phyloP scores from a whole-genome alignment of 768 basidiomycete species.

The Suillus clintonianus region DNA sequence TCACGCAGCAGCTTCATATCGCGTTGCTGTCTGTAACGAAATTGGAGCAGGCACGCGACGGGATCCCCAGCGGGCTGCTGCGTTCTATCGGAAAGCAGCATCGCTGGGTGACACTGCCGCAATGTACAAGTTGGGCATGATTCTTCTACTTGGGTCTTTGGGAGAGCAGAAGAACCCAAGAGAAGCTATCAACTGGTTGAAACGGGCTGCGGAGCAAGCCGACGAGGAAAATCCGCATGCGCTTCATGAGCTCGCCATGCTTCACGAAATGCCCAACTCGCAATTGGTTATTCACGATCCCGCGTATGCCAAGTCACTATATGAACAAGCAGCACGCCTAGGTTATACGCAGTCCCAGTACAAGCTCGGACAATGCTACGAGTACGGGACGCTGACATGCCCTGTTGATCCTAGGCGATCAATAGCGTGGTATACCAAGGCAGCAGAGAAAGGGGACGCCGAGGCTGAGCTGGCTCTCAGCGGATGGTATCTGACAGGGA shows the following conservation, averaged over 20 bases:
- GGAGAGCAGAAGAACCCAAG: slow-evolving; percentile 83
- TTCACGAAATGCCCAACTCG: slow-evolving; percentile 74
- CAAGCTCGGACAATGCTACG: slow-evolving; percentile 94
- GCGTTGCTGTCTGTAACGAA: slow-evolving; percentile 98
- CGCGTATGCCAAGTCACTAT: slow-evolving; percentile 79
- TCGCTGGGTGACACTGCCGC: slow-evolving; percentile 95
- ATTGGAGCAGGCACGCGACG: slow-evolving; percentile 94
- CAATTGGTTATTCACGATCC: slow-evolving; percentile 78
- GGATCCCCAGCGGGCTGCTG: slow-evolving; percentile 85
- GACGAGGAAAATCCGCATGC: slow-evolving; percentile 99
- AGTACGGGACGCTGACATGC: slow-evolving; percentile 87
- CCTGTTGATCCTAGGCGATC: slow-evolving; percentile 91
- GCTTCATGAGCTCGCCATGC: slow-evolving; percentile 88
- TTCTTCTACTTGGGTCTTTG: slow-evolving; percentile 81
- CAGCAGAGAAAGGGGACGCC: slow-evolving; percentile 93
- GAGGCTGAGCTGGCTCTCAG: slow-evolving; percentile 95
- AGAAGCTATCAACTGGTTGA: slow-evolving; percentile 93
- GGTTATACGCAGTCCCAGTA: slow-evolving; percentile 94
- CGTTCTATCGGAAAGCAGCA: slow-evolving; percentile 96
- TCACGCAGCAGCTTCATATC: slow-evolving; percentile 91
- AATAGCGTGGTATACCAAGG: slow-evolving; percentile 98
- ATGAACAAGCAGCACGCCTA: slow-evolving; percentile 88
- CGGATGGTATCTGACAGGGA: slow-evolving; percentile 97
- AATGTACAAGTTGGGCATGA: slow-evolving; percentile 99
- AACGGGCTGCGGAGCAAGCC: slow-evolving; percentile 93